Evolutionary conservation across 805 yeast species (phyloP).

Genomic region (Monosporozyma unispora): DNA sequence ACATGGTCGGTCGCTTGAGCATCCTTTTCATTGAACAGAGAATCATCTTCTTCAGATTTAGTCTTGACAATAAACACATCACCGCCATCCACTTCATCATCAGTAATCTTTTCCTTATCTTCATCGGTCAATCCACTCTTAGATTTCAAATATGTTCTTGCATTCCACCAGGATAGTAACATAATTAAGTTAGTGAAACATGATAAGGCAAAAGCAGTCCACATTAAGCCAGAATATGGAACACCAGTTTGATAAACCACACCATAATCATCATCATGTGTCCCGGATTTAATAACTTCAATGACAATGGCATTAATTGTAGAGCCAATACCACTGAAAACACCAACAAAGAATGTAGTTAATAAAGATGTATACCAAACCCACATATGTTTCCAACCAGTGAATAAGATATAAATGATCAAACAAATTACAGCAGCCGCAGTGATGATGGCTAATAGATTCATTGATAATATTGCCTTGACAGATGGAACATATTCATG

Average conservation of each 20-base stretch:
- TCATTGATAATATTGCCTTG: conserved; percentile 24
- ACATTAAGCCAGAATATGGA: conserved; percentile 23
- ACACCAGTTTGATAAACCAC: conserved; percentile 21
- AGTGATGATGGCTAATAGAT: conserved; percentile 18
- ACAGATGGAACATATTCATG: conserved; percentile 29
- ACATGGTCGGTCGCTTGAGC: not conserved
- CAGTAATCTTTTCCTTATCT: not conserved
- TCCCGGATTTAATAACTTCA: conserved; percentile 27
- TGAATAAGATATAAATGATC: conserved; percentile 9
- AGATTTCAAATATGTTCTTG: conserved; percentile 2
- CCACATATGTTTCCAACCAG: conserved; percentile 5
- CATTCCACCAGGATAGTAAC: conserved; percentile 2
- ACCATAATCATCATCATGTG: conserved; percentile 24
- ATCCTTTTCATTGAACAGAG: not conserved
- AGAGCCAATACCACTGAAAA: conserved; percentile 23
- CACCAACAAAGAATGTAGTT: conserved; percentile 4
- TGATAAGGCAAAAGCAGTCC: conserved; percentile 26
- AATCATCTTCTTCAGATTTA: not conserved
- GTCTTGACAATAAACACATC: not conserved
- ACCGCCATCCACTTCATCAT: not conserved
- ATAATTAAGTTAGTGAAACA: conserved; percentile 3
- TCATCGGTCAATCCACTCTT: not conserved
- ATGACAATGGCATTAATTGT: conserved; percentile 21
- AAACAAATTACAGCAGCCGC: conserved; percentile 15
- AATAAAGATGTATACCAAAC: conserved; percentile 5